Evolutionary conservation across 805 yeast species (phyloP).

Genomic region (Zygoascus ofunaensis): DNA sequence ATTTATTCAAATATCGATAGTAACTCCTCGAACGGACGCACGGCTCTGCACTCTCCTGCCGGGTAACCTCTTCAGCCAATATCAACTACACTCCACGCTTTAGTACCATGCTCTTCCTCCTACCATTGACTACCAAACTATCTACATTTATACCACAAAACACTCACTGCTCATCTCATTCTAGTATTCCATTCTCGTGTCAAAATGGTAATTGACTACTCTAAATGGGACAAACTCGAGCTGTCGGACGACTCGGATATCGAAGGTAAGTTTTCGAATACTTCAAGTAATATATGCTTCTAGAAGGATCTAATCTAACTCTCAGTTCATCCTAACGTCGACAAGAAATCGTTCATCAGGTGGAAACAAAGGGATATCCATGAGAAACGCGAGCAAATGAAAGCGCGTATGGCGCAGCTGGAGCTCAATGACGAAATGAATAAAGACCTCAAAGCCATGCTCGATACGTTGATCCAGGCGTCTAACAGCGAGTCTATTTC

Average conservation of each 20-base stretch:
- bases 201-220: slow-evolving; percentile 82
- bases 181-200: no score
- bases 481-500: slow-evolving; percentile 26
- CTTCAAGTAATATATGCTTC: not conserved
- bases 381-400: slow-evolving; percentile 76
- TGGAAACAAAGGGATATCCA: slow-evolving; percentile 98
- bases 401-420: slow-evolving; percentile 65
- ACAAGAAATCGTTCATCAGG: slow-evolving; percentile 78
- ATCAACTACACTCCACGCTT: no score
- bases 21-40: no score
- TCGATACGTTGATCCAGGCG: slow-evolving; percentile 48
- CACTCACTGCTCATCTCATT: no score
- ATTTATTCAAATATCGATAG: no score
- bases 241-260: slow-evolving; percentile 93
- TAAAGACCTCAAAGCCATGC: slow-evolving; percentile 59
- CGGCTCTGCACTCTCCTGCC: no score
- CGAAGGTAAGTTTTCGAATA: slow-evolving; percentile 35
- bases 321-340: slow-evolving; percentile 91
- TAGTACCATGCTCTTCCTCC: no score
- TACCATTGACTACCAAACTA: no score
- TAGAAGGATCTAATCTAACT: not conserved
- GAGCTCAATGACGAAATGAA: slow-evolving; percentile 78
- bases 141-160: no score
- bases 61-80: no score
- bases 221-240: slow-evolving; percentile 96